phyloP scores from a whole-genome alignment of 1,284 basidiomycete species.

The Rhodotorula glutinis region DNA sequence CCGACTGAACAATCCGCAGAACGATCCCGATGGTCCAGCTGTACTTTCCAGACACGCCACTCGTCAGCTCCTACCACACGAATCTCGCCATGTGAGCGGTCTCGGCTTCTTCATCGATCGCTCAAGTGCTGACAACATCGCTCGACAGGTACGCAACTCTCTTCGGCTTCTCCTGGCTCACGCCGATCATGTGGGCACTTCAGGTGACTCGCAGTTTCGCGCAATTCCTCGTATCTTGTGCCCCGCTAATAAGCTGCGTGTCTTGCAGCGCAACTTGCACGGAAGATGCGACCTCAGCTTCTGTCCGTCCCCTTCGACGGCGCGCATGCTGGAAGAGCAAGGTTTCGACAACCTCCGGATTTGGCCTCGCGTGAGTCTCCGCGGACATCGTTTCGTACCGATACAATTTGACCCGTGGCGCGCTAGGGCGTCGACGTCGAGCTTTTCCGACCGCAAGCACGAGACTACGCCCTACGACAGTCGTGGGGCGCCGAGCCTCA shows the following conservation, averaged over 20 bases:
- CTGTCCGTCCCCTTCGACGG: slow-evolving; percentile 57
- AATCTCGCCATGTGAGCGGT: slow-evolving; percentile 58
- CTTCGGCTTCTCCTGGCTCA: slow-evolving; percentile 56
- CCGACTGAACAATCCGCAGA: neutral
- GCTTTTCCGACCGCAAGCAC: slow-evolving; percentile 52
- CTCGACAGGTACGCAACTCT: slow-evolving; percentile 54
- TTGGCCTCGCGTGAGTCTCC: slow-evolving; percentile 52
- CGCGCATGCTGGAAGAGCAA: slow-evolving; percentile 53
- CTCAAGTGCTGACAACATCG: too few relatives aligned
- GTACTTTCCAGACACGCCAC: slow-evolving; percentile 51
- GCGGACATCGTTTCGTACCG: slow-evolving; percentile 21
- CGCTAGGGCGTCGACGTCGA: slow-evolving; percentile 50
- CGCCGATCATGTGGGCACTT: slow-evolving; percentile 50
- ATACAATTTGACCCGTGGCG: neutral
- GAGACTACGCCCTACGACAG: slow-evolving; percentile 51
- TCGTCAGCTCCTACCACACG: slow-evolving; percentile 58
- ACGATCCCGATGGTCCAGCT: slow-evolving; percentile 45
- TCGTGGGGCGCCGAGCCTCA: slow-evolving; percentile 50
- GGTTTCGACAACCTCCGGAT: slow-evolving; percentile 54
- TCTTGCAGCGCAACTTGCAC: slow-evolving; percentile 25
- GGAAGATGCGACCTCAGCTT: slow-evolving; percentile 52
- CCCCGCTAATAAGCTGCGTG: slow-evolving; percentile 14
- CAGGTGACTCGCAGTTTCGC: slow-evolving; percentile 31
- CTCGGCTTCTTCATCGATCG: slow-evolving; percentile 21
- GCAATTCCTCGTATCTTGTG: slow-evolving; percentile 17